Evolutionary conservation across 2,329 filamentous ascomycete genomes (phyloP), one percentile per base, ranked within the genome.

Genomic region (Fulvia fulva): DNA sequence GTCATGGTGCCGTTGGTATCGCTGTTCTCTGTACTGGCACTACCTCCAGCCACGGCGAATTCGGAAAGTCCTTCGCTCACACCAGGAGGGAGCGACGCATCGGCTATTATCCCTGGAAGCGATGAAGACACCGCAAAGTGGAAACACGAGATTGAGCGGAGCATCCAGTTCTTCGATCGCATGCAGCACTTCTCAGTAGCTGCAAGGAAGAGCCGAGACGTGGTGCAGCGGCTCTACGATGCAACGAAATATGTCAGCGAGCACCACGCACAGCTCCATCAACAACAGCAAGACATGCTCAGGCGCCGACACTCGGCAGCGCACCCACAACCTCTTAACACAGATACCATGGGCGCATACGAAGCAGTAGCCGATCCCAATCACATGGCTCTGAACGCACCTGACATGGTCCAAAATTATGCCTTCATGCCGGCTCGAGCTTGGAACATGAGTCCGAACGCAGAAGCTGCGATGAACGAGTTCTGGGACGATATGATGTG

Each of bases 1-100:
- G 85, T 84, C 62, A 89, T 92, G 86, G 85, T 92, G 8, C 89
- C 89, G 0, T 80, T 93, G 1, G 82, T 93, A 11, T 87, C 84
- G 22, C 78, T 92, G 12, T 90, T 91, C 71, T 65, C 68, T 1
- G 59, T 66, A 5, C 54, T 70, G 11, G 63, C 64, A 0, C 50
- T 63, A 26, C 58, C 59, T 6, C 53, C 61, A 1, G 51, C 30
- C 32, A 44, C 43, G 9, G 26, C 53, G 11, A 22, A 56, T 7
- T 41, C 51, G 9, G 51, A 54, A 34, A 87, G 84, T 78, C 86
- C 59, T 16, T 26, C 53, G 16, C 26, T 46, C 19, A 87, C 84
- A 77, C 86, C 67, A 21, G 69, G 52, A 45, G 59, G 60, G 9
- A 64, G 71, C 50, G 73, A 75, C 19, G 72, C 45, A 11, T 57